phyloP scores from a whole-genome alignment of 257 asterid genomes.

The Solanum pinnatisectum region DNA sequence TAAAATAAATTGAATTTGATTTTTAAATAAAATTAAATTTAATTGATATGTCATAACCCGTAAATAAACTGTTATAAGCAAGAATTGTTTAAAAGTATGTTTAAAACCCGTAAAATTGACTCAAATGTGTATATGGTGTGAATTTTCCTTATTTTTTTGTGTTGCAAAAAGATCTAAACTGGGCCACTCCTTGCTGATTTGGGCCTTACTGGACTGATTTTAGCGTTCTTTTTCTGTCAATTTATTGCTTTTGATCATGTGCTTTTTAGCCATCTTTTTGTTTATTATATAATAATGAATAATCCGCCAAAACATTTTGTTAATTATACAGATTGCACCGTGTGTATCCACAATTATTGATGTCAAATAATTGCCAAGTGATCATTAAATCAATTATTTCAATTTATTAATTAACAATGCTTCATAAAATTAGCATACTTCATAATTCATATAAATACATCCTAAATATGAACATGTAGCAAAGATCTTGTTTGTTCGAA shows the following conservation, averaged over 20 bases:
- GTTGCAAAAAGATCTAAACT: background rate
- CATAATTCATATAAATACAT: background rate
- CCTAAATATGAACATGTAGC: background rate
- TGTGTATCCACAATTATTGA: background rate
- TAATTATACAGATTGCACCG: background rate
- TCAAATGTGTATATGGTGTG: too few relatives aligned
- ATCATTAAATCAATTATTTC: background rate
- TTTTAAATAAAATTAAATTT: too few relatives aligned
- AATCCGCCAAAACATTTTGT: background rate
- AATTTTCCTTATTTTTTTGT: background rate
- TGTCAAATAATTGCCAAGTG: background rate
- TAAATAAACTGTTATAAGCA: too few relatives aligned
- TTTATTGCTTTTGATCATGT: background rate
- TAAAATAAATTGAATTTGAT: too few relatives aligned
- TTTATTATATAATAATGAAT: background rate
- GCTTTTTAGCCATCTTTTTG: background rate
- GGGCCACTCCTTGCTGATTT: background rate
- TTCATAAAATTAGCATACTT: background rate
- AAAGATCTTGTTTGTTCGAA: background rate
- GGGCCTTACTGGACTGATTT: background rate
- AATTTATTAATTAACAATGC: background rate
- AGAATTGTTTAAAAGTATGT: too few relatives aligned
- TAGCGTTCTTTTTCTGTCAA: background rate
- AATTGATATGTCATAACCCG: too few relatives aligned
- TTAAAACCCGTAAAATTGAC: too few relatives aligned